phyloP scores from a whole-genome alignment of 768 basidiomycete species.

The Trametes coccinea region DNA sequence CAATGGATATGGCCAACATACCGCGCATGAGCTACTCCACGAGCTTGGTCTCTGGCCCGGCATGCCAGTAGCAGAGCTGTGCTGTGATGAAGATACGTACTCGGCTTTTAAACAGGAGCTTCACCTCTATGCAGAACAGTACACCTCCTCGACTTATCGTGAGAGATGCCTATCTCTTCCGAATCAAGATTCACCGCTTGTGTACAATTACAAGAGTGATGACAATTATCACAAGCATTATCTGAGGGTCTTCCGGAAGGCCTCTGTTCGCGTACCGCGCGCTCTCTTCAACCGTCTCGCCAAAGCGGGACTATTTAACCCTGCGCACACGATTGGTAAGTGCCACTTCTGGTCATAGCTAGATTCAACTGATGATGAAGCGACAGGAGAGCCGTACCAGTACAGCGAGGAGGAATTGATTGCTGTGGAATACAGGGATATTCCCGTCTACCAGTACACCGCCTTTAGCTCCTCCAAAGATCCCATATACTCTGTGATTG shows the following conservation, averaged over 20 bases:
- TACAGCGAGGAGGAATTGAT: neutral
- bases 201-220: slow-evolving; percentile 1
- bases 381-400: neutral
- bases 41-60: neutral
- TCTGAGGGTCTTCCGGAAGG: neutral
- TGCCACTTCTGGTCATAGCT: neutral
- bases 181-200: neutral
- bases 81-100: neutral
- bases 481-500: neutral
- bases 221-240: neutral
- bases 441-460: neutral
- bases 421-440: neutral
- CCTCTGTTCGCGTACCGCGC: neutral
- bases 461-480: neutral
- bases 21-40: slow-evolving; percentile 1
- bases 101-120: neutral
- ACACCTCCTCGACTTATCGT: neutral
- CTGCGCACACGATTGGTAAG: neutral
- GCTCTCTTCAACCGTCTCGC: neutral
- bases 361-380: too few species aligned
- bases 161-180: neutral
- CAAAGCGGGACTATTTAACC: neutral
- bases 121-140: neutral
- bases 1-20: slow-evolving; percentile 9
- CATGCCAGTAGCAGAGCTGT: neutral